Base-by-base conservation (phyloP, 805 yeast genomes). In the Cyberlindnera xishuangbannaensis region DNA sequence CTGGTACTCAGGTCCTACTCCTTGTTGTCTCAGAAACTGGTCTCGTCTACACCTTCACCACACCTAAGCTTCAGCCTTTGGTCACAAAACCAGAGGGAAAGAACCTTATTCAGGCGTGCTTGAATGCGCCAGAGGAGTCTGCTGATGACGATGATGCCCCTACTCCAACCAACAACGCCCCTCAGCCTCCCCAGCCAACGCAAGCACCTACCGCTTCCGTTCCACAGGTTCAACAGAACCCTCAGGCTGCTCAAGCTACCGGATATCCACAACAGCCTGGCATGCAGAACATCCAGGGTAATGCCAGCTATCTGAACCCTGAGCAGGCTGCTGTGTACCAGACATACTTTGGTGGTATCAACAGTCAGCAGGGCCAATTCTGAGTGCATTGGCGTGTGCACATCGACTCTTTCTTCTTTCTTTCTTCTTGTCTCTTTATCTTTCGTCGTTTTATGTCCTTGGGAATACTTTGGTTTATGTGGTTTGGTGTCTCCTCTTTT, bases 21-120 rank as follows among this genome's bases (percentile, higher is more conserved):
- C 74, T 92, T 49, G 98, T 92, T 36, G 98, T 92, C 19, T 82
- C 95, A 34, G 98, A 92, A 61, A 92, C 98, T n/a, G 98, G 98
- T 12, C 76, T 92, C 43, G 98, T 92, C 35, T 92, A 92, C 63
- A 92, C 98, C 15, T 92, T 92, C 61, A 90, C 97, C 37, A 92
- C 98, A n/a, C 98, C 98, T 39, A 92, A 92, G 63, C 77, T 92
- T 56, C 97, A 92, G 64, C 98, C 98, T 7, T 73, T 92, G 50
- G 98, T 92, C 33, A 92, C 97, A 26, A 88, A 90, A 62, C 82
- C 94, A 33, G 98, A 92, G 65, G 98, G 98, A 48, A 88, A 92
- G 61, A 88, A 88, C 61, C 73, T 90, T 53, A 90, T 90, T 53
- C 97, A 92, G 66, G 95, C 96, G 11, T 92, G 98, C 59, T 69